These are phyloP conservation scores for Limonomyces culmigenus DNA, from an alignment of 1,284 basidiomycete species.

Conservation along the genomic window DNA sequence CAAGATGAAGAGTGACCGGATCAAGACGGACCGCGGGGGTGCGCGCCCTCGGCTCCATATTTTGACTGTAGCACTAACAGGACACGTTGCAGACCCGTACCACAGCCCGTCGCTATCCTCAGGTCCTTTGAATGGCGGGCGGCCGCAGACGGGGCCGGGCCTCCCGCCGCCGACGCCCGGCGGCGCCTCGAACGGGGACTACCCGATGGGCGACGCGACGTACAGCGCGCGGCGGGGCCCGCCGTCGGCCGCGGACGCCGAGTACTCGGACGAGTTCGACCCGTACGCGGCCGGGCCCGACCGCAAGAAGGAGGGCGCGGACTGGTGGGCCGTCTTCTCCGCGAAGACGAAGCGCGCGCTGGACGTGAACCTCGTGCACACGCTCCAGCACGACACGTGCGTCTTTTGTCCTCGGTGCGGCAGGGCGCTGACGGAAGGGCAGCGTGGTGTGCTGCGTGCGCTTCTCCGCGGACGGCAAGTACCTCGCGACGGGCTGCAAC, in stretches of 20 bases:
- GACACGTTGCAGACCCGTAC: too few relatives aligned
- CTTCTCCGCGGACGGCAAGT: conserved; percentile 81
- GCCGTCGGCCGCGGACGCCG: not conserved
- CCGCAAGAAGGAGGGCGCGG: conserved; percentile 66
- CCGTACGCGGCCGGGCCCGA: conserved; percentile 29
- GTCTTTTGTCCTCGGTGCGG: conserved; percentile 10
- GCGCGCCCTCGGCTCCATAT: too few relatives aligned
- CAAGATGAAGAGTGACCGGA: conserved; percentile 5
- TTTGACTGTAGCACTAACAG: too few relatives aligned
- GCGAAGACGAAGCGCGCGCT: conserved; percentile 68
- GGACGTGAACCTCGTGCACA: conserved; percentile 84
- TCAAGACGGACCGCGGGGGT: not conserved
- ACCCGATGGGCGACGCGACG: not conserved
- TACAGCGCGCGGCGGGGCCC: conserved; percentile 6
- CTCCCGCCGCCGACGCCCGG: too few relatives aligned
- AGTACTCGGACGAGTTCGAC: conserved; percentile 2
- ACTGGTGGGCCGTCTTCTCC: conserved; percentile 95
- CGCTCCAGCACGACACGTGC: conserved; percentile 83
- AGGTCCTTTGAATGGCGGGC: too few relatives aligned
- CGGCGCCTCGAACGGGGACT: too few relatives aligned
- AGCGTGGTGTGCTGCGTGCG: conserved; percentile 87
- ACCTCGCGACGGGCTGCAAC: conserved; percentile 83
- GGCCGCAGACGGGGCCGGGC: too few relatives aligned
- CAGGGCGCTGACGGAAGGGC: not conserved
- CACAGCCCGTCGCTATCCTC: too few relatives aligned